A percentile compares a stretch with the other conserved stretches of the same genome.
Conservation (phyloP, 352 stramenopile species). For the Pythium insidiosum region DNA sequence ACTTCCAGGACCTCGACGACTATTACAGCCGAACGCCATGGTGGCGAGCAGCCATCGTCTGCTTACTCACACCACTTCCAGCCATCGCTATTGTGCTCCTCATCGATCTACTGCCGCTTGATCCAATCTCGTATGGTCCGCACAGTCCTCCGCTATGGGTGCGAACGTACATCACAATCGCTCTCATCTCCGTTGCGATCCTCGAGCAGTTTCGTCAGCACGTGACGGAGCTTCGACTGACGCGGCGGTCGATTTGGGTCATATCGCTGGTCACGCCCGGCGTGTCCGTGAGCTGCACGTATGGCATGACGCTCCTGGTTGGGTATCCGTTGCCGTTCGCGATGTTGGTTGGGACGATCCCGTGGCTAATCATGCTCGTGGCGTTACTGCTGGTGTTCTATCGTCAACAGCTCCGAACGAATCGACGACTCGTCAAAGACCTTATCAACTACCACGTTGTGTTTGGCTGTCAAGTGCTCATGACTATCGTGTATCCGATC, state of each 20-base stretch:
- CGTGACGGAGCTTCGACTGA: constrained; percentile 3
- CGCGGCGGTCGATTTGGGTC: neutral
- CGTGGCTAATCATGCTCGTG: constrained; percentile 8
- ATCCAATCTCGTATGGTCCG: neutral
- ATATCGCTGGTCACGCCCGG: constrained; percentile 3
- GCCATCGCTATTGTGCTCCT: constrained; percentile 4
- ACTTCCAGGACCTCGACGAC: neutral
- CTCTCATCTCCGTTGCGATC: constrained; percentile 3
- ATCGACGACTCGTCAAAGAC: neutral
- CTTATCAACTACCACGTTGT: constrained; percentile 5
- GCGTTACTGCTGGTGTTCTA: neutral
- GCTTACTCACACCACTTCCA: constrained; percentile 3
- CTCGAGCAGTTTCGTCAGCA: constrained; percentile 11
- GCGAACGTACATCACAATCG: constrained; percentile 2
- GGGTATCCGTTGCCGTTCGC: constrained; percentile 10
- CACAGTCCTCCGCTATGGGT: constrained; percentile 9
- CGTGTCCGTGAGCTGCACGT: constrained; percentile 1
- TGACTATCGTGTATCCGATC: constrained; percentile 24
- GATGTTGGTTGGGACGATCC: constrained; percentile 1
- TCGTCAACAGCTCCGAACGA: neutral
- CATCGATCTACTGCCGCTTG: neutral
- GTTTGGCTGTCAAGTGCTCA: constrained; percentile 4
- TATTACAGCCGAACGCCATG: neutral
- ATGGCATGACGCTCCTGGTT: constrained; percentile 2
- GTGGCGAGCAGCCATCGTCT: neutral